Conservation (phyloP, 768 basidiomycete species). For the Russula vinacea region DNA sequence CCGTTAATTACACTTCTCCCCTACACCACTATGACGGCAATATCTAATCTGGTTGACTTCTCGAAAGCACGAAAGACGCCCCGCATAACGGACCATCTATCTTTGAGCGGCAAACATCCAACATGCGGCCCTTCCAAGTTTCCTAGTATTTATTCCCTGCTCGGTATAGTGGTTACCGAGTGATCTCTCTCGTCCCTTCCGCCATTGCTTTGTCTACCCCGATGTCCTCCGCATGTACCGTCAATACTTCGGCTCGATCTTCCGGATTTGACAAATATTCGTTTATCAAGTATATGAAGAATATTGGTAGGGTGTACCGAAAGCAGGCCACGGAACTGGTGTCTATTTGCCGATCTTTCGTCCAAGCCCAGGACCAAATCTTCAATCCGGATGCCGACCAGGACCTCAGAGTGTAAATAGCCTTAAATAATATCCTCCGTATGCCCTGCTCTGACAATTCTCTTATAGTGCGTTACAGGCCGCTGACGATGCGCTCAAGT, state of each 20-base stretch:
- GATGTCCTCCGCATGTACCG: neutral
- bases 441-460: neutral
- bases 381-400: neutral
- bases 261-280: neutral
- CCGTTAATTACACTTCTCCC: neutral
- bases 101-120: neutral
- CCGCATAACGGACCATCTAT: neutral
- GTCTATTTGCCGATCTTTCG: constrained; percentile 13
- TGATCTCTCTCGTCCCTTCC: neutral
- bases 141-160: constrained; percentile 2
- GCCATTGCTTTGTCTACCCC: neutral
- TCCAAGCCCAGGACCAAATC: neutral
- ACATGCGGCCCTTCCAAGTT: neutral
- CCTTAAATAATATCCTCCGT: neutral
- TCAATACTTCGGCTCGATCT: too few relatives aligned
- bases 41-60: neutral
- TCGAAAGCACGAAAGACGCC: neutral
- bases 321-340: constrained; percentile 14
- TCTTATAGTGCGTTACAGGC: neutral
- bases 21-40: neutral
- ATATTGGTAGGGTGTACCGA: constrained; percentile 15
- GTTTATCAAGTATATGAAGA: constrained; percentile 20
- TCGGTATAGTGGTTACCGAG: neutral
- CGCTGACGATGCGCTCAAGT: constrained; percentile 9
- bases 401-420: neutral